phyloP scores from a whole-genome alignment of 2,329 filamentous ascomycete genomes.

The Polytolypa hystricis region DNA sequence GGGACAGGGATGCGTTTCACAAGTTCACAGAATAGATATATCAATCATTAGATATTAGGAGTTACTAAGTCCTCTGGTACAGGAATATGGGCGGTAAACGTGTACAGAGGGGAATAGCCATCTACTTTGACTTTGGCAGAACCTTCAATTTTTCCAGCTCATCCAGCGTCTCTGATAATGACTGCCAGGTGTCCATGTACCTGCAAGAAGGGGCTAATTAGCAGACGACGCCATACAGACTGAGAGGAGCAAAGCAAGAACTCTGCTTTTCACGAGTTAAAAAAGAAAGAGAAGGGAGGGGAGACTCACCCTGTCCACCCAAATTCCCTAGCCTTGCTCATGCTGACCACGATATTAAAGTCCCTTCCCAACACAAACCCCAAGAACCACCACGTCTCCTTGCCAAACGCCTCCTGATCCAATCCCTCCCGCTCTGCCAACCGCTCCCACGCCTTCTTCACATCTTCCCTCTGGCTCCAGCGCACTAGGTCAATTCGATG shows the following conservation, averaged over 20 bases:
- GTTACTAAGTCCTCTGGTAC: too few species aligned
- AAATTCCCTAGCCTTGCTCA: conserved; percentile 37
- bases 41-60: too few species aligned
- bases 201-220: not conserved
- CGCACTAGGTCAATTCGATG: not conserved
- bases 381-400: conserved; percentile 36
- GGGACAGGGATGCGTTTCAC: too few species aligned
- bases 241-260: too few species aligned
- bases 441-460: not conserved
- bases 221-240: too few species aligned
- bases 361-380: conserved; percentile 33
- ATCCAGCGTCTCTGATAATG: not conserved
- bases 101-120: too few species aligned
- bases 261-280: too few species aligned
- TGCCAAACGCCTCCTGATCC: conserved; percentile 29
- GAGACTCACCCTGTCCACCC: conserved; percentile 33
- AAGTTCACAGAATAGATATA: too few species aligned
- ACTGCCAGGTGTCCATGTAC: not conserved
- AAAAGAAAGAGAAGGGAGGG: too few species aligned
- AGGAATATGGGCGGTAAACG: too few species aligned
- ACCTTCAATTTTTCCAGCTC: not conserved
- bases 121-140: not conserved
- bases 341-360: conserved; percentile 19
- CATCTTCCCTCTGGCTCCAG: not conserved
- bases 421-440: conserved; percentile 13